Evolutionary conservation across 495 filamentous ascomycete species (phyloP), one percentile per base, ranked within the genome.

Genomic region (Hypoxylon intermedium): DNA sequence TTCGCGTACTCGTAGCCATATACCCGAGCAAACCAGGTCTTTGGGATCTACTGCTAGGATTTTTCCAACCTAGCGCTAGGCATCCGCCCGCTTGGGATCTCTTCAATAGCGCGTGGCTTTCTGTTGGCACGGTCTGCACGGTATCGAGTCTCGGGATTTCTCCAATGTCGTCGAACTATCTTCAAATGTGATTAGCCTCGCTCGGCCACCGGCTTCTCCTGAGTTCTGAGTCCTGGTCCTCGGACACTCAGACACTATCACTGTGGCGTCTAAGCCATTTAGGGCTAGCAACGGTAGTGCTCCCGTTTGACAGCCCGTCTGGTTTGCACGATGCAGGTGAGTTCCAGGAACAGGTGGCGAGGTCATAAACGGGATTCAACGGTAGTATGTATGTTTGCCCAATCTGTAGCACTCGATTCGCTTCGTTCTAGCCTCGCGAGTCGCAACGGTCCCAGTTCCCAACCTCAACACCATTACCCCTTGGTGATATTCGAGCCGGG

Each of bases 41-140:
- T 51, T 64, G 54, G 60, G 64, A 67, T 67, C 60, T 58, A 19
- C 59, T 56, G 33, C 64, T 9, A 24, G 64, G 64, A 67, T 67
- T 53, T 19, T 56, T 31, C 40, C 31, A 58, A 38, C 36, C 46
- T 51, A 30, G 45, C 38, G 42, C 19, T 21, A 21, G 28, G 24
- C 41, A 44, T 46, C 20, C 51, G 18, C 11, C 24, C 2, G 5
- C 42, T 41, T 34, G 42, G 44, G 49, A 58, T 54, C 30, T 54
- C n/a, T 18, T 19, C 24, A 47, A 46, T 31, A 13, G 19, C 42
- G 16, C 7, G 24, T 26, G 24, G 24, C 24, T 26, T 26, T 26
- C 7, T 12, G 20, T 24, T 28, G 11, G 23, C 11, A 30, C n/a
- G n/a, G n/a, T n/a, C n/a, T n/a, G n/a, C n/a, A 26, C 21, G 40